Base-by-base conservation (phyloP, 2,329 filamentous ascomycete genomes). In the Diaporthe humulicola region DNA sequence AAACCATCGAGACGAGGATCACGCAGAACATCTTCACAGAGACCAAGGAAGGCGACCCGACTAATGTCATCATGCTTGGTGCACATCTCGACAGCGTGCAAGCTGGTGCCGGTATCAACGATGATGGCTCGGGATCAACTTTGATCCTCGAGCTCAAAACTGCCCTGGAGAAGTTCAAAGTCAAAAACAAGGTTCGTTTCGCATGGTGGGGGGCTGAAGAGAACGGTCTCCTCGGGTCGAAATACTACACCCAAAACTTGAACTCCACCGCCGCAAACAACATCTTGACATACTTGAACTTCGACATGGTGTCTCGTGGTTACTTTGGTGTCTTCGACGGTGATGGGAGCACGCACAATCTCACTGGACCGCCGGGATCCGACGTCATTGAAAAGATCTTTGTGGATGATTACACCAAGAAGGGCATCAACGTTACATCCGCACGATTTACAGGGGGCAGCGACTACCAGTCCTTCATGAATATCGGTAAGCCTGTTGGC, bases 161-260 rank as follows among this genome's bases (percentile, higher is more conserved):
- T 1, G 74, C 77, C 4, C 45, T 80, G 33, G 73, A 73, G 66
- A 73, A 74, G 9, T 84, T 84, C 71, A 83, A 82, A 14, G 81
- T 85, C 33, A 75, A 80, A n/a, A 81, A 86, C 76, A 83, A 83
- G 75, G 80, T 86, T 2, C 81, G 85, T 4, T 87, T 87, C 61
- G 83, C 80, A 0, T 88, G 84, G 84, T 87, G 86, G 86, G 85
- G 83, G 0, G 86, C 85, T 0, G 86, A 87, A 70, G 86, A 88
- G 78, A 83, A 81, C 38, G 86, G 85, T 0, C 81, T 86, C 0
- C 40, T 82, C 69, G 77, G 84, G 22, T 81, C 82, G 61, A 54
- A 81, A 4, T 81, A 80, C 78, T 87, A 86, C 71, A 83, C 84
- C 48, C 81, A 81, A 28, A 80, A 84, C 73, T 74, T 86, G 15